Base-by-base conservation (phyloP, 768 basidiomycete species). In the Mycena maculata region DNA sequence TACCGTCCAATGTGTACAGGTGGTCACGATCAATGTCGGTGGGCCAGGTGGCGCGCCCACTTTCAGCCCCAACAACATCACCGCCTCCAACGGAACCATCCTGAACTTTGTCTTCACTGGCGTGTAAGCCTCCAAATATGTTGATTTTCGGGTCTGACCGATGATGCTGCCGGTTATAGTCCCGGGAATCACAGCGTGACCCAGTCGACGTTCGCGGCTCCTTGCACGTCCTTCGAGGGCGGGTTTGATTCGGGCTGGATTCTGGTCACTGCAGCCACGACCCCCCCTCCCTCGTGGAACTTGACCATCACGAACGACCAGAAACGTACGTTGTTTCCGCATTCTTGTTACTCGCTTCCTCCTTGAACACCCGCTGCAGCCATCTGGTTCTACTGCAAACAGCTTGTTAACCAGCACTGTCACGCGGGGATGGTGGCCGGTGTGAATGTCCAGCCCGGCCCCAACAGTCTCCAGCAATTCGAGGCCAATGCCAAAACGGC, bases 301-400 rank as follows among this genome's bases (percentile, higher is more conserved):
- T 58, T 88, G 48, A 88, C 87, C 5, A 80, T 89, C 63, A 84
- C 84, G 0, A 72, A 88, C 67, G 81, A 77, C 63, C 59, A 76
- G 8, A 77, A 76, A 67, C 86, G 86, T 86, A 60, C 71, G 84
- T 76, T 39, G 1, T 1, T 18, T 12, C 23, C 31, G 1, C 13
- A 18, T 1, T 2, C 7, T 16, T 31, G 23, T 13, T 23, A 27
- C 30, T 33, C 30, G 25, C 16, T 23, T 28, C n/a, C 72, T 61
- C 72, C 65, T 63, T 78, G 69, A 50, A 42, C 69, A 70, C 15
- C 18, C n/a, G 48, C 30, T 23, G 8, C 44, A 79, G 87, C 87
- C 5, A 81, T 88, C 48, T 89, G 85, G 85, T 87, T 87, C 81
- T 88, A 79, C 82, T 89, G 88, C 80, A 86, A 87, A 65, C 86